Evolutionary conservation across 2,329 filamentous ascomycete genomes (phyloP).

Genomic region (Didymella exigua): DNA sequence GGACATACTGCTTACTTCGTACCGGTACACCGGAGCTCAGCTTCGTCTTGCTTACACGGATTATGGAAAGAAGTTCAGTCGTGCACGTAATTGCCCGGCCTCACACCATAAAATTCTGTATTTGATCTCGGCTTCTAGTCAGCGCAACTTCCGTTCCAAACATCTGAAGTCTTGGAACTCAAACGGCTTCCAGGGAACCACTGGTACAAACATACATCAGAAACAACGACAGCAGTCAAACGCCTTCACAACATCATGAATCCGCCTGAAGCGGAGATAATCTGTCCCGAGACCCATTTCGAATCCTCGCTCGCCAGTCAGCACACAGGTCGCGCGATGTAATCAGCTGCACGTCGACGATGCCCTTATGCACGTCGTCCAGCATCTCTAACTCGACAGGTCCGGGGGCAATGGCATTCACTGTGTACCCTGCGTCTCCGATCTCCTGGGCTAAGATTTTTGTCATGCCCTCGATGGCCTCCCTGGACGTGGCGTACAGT

Average conservation of each 20-base stretch:
- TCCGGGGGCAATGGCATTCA: slow-evolving; percentile 66
- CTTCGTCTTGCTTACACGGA: slow-evolving; percentile 2
- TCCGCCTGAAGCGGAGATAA: slow-evolving; percentile 62
- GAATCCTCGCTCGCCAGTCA: slow-evolving; percentile 59
- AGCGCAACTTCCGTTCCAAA: slow-evolving; percentile 28
- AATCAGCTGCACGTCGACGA: slow-evolving; percentile 60
- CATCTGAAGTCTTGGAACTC: slow-evolving; percentile 36
- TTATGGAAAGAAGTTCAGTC: background rate
- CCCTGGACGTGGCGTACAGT: slow-evolving; percentile 64
- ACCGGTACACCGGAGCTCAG: too few species aligned
- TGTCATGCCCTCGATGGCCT: slow-evolving; percentile 65
- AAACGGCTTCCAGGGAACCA: slow-evolving; percentile 22
- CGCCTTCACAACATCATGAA: slow-evolving; percentile 37
- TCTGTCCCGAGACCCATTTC: slow-evolving; percentile 57
- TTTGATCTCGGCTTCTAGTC: background rate
- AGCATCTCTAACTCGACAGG: slow-evolving; percentile 65
- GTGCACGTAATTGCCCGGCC: background rate
- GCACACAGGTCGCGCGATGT: slow-evolving; percentile 62
- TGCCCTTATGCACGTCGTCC: slow-evolving; percentile 56
- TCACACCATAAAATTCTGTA: background rate
- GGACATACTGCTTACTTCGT: background rate
- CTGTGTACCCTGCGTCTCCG: slow-evolving; percentile 62
- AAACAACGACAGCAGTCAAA: slow-evolving; percentile 18
- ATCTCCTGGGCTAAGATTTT: slow-evolving; percentile 65
- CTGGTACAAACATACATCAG: slow-evolving; percentile 24